Conservation (phyloP, 495 filamentous ascomycete species). For the Daldinia childiae region DNA sequence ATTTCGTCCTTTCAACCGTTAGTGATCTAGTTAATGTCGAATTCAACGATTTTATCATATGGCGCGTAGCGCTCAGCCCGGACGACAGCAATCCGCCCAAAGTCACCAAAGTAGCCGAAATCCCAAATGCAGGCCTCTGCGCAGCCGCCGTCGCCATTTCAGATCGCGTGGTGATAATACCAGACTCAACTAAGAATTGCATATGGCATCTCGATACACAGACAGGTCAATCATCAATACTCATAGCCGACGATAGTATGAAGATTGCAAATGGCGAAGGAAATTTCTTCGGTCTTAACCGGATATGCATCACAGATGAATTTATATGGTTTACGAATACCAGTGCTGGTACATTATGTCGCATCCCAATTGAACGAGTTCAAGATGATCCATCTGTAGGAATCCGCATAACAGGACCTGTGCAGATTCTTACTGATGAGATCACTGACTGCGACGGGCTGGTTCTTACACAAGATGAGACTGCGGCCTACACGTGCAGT, state of each 20-base stretch:
- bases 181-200: slow-evolving; percentile 37
- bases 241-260: slow-evolving; percentile 41
- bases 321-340: slow-evolving; percentile 47
- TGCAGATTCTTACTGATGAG: slow-evolving; percentile 34
- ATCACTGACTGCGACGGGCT: slow-evolving; percentile 44
- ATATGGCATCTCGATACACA: slow-evolving; percentile 44
- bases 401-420: slow-evolving; percentile 37
- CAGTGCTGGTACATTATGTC: slow-evolving; percentile 40
- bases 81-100: slow-evolving; percentile 40
- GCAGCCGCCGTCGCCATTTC: slow-evolving; percentile 35
- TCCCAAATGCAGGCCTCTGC: slow-evolving; percentile 33
- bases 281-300: slow-evolving; percentile 44
- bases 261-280: slow-evolving; percentile 23
- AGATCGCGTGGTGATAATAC: slow-evolving; percentile 40
- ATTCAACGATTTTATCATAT: slow-evolving; percentile 38
- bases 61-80: slow-evolving; percentile 41
- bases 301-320: slow-evolving; percentile 34
- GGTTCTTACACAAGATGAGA: slow-evolving; percentile 38
- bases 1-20: slow-evolving; percentile 36
- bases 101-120: slow-evolving; percentile 29
- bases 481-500: slow-evolving; percentile 41
- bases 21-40: slow-evolving; percentile 35
- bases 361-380: slow-evolving; percentile 41
- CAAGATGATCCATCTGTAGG: slow-evolving; percentile 29
- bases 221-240: slow-evolving; percentile 30